These are phyloP conservation scores for Fusarium paranaense DNA, from an alignment of 2,329 filamentous ascomycete genomes.

Conservation along the genomic window DNA sequence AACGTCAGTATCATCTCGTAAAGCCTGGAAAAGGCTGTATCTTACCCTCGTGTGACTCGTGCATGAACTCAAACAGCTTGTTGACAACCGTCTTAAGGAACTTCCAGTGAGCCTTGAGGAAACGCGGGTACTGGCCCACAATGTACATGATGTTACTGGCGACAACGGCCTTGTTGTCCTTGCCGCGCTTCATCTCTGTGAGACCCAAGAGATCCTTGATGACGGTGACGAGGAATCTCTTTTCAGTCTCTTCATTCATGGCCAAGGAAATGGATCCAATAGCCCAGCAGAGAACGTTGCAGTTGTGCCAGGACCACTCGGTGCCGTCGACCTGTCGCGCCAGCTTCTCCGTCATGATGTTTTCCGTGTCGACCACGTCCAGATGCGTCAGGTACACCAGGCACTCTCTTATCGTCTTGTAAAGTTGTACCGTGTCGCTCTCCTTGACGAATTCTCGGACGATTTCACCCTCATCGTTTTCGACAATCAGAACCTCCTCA, in stretches of 20 bases:
- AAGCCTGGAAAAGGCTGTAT: conserved; percentile 6
- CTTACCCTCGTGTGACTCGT: conserved; percentile 95
- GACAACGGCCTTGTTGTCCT: conserved; percentile 99
- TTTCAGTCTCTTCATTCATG: conserved; percentile 99
- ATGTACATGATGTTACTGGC: conserved; percentile 99
- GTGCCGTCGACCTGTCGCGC: conserved; percentile 92
- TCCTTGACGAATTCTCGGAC: conserved; percentile 99
- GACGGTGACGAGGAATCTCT: conserved; percentile 96
- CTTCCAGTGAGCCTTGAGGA: conserved; percentile 99
- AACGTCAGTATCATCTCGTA: conserved; percentile 13
- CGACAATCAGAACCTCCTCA: conserved; percentile 98
- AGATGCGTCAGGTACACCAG: conserved; percentile 97
- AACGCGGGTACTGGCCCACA: conserved; percentile 97
- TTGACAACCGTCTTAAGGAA: conserved; percentile 99
- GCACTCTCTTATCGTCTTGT: conserved; percentile 98
- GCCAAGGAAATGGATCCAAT: conserved; percentile 98
- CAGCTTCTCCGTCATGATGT: conserved; percentile 99
- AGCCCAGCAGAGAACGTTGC: conserved; percentile 99
- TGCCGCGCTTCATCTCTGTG: conserved; percentile 99
- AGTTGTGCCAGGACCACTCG: conserved; percentile 99
- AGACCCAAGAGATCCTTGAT: conserved; percentile 97
- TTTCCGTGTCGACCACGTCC: conserved; percentile 96
- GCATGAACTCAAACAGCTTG: conserved; percentile 99
- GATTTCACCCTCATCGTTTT: conserved; percentile 99
- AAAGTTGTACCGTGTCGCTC: conserved; percentile 97